Evolutionary conservation across 139 green algal species (phyloP).

Genomic region (Closterium sp.): DNA sequence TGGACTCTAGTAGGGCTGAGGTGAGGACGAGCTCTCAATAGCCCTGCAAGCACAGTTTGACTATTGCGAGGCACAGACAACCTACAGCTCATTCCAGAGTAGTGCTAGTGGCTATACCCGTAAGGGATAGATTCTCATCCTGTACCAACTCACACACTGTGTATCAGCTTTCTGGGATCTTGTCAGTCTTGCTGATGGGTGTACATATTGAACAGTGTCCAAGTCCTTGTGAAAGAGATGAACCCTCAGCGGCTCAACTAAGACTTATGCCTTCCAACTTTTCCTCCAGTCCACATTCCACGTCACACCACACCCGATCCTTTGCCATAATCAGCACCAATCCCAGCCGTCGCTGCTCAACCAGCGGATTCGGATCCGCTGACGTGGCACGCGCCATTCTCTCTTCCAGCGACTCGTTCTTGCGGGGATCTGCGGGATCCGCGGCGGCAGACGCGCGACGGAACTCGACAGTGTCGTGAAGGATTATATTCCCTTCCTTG

Average conservation of each 20-base stretch:
- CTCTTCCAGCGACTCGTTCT: neutral
- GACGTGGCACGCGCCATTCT: neutral
- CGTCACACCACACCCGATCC: neutral
- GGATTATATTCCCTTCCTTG: conserved; percentile 70
- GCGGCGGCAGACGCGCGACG: neutral
- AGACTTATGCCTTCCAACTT: neutral
- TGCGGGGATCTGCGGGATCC: neutral
- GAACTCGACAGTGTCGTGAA: conserved; percentile 50
- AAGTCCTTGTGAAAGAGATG: too few species aligned
- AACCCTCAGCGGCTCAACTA: neutral
- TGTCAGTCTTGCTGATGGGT: too few species aligned
- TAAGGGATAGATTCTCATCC: too few species aligned
- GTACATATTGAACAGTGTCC: too few species aligned
- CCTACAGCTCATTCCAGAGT: too few species aligned
- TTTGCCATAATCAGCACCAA: neutral
- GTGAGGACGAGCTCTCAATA: too few species aligned
- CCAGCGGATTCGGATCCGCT: neutral
- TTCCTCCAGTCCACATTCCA: neutral
- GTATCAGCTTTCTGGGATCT: too few species aligned
- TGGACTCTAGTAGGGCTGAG: too few species aligned
- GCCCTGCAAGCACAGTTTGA: too few species aligned
- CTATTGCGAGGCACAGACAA: too few species aligned
- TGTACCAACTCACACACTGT: too few species aligned
- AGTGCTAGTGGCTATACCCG: too few species aligned
- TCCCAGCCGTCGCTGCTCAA: neutral